Evolutionary conservation across 495 filamentous ascomycete genomes (phyloP).

Genomic region (Hyaloscypha variabilis): DNA sequence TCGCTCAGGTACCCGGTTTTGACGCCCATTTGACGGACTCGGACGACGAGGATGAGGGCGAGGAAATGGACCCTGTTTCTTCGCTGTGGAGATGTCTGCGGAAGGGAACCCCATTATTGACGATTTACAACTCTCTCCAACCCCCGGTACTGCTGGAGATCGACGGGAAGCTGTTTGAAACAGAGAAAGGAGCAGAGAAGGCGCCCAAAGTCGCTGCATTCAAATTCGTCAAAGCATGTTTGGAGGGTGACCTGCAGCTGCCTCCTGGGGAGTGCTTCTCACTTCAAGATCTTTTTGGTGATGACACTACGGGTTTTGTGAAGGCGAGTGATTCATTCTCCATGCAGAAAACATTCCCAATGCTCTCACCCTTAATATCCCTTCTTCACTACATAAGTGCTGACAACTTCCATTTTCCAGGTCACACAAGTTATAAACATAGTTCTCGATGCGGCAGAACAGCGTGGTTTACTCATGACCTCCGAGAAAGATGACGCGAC

Average conservation of each 20-base stretch:
- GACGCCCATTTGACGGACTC: constrained; percentile 67
- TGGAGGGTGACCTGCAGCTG: constrained; percentile 67
- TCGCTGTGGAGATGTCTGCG: constrained; percentile 88
- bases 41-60: constrained; percentile 60
- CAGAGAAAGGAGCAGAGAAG: constrained; percentile 65
- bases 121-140: constrained; percentile 82
- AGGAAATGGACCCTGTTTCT: constrained; percentile 74
- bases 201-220: constrained; percentile 62
- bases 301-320: constrained; percentile 95
- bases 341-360: background rate
- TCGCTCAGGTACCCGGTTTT: constrained; percentile 83
- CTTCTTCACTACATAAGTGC: background rate
- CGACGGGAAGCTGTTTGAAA: constrained; percentile 41
- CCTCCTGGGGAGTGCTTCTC: constrained; percentile 84
- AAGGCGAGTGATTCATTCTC: constrained; percentile 59
- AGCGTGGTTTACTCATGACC: constrained; percentile 70
- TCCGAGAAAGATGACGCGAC: constrained; percentile 44
- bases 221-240: constrained; percentile 57
- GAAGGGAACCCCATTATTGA: constrained; percentile 81
- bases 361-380: background rate
- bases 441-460: constrained; percentile 83
- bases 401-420: constrained; percentile 7
- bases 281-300: constrained; percentile 86
- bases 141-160: constrained; percentile 66
- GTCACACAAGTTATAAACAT: constrained; percentile 75